phyloP scores from a whole-genome alignment of 306 rosid species.

The Sicyos edulis region DNA sequence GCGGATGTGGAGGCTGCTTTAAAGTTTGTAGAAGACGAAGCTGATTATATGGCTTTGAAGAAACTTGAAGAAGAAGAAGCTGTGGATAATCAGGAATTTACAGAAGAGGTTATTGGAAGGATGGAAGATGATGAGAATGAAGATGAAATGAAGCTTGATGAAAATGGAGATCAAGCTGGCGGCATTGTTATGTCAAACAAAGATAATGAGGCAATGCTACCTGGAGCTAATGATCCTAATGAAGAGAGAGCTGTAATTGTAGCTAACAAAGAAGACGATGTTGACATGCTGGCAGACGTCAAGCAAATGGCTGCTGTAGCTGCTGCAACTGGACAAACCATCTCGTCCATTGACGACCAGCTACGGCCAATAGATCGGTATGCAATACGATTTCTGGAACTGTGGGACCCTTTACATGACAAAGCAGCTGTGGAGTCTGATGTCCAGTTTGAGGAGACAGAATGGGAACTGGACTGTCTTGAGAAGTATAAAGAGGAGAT shows the following conservation, averaged over 20 bases:
- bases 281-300: constrained; percentile 89
- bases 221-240: constrained; percentile 36
- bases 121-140: constrained; percentile 96
- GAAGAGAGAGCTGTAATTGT: constrained; percentile 56
- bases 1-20: constrained; percentile 93
- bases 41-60: constrained; percentile 93
- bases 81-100: constrained; percentile 92
- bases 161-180: constrained; percentile 47
- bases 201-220: constrained; percentile 40
- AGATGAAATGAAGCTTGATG: constrained; percentile 69
- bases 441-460: constrained; percentile 86
- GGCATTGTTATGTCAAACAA: constrained; percentile 43
- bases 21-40: constrained; percentile 91
- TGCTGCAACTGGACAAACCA: constrained; percentile 85
- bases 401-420: constrained; percentile 93
- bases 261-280: constrained; percentile 64
- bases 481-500: constrained; percentile 96
- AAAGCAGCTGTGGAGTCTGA: constrained; percentile 78
- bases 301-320: constrained; percentile 95
- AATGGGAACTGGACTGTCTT: constrained; percentile 95
- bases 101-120: constrained; percentile 91
- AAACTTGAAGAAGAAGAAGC: constrained; percentile 95
- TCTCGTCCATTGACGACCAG: constrained; percentile 70
- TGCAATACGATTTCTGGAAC: constrained; percentile 90
- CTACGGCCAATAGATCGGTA: constrained; percentile 90